Conservation (phyloP, 805 yeast species). For the Candida maris region DNA sequence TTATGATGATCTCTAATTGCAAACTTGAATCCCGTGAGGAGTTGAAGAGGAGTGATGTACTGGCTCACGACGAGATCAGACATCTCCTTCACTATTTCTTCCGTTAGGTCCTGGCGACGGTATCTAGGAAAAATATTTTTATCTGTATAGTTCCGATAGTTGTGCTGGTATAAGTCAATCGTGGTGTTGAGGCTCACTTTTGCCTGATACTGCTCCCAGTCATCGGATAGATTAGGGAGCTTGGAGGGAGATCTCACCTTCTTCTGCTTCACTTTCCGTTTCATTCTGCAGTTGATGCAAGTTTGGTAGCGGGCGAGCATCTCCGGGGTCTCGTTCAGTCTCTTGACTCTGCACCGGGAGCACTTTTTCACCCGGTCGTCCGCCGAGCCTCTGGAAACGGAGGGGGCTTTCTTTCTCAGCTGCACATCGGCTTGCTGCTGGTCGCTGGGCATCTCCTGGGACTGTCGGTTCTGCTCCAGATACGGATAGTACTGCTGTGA, state of each 20-base stretch:
- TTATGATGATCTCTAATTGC: slow-evolving; percentile 45
- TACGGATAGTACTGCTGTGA: slow-evolving; percentile 20
- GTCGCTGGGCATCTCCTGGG: slow-evolving; percentile 10
- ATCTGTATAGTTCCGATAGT: slow-evolving; percentile 33
- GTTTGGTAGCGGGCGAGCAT: slow-evolving; percentile 39
- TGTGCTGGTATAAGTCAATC: slow-evolving; percentile 35
- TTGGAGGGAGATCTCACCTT: slow-evolving; percentile 28
- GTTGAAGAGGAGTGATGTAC: slow-evolving; percentile 40
- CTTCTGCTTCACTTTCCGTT: slow-evolving; percentile 34
- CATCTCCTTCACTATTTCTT: slow-evolving; percentile 31
- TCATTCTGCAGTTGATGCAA: slow-evolving; percentile 37
- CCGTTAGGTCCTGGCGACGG: slow-evolving; percentile 28
- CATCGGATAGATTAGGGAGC: slow-evolving; percentile 34
- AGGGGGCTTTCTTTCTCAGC: slow-evolving; percentile 8
- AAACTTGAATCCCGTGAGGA: slow-evolving; percentile 39
- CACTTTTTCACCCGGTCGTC: slow-evolving; percentile 34
- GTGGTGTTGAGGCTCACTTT: slow-evolving; percentile 33
- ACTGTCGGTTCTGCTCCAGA: slow-evolving; percentile 11
- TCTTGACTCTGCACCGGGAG: slow-evolving; percentile 40
- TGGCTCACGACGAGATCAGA: slow-evolving; percentile 34
- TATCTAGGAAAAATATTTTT: slow-evolving; percentile 33
- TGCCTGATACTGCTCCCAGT: slow-evolving; percentile 32
- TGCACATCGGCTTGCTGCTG: slow-evolving; percentile 3
- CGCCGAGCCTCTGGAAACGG: slow-evolving; percentile 5
- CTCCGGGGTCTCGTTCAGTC: slow-evolving; percentile 32